A percentile compares a stretch with the other conserved stretches of the same genome.
Conservation (phyloP, 2,329 filamentous ascomycete genomes). For the Sphaceloma murrayae region DNA sequence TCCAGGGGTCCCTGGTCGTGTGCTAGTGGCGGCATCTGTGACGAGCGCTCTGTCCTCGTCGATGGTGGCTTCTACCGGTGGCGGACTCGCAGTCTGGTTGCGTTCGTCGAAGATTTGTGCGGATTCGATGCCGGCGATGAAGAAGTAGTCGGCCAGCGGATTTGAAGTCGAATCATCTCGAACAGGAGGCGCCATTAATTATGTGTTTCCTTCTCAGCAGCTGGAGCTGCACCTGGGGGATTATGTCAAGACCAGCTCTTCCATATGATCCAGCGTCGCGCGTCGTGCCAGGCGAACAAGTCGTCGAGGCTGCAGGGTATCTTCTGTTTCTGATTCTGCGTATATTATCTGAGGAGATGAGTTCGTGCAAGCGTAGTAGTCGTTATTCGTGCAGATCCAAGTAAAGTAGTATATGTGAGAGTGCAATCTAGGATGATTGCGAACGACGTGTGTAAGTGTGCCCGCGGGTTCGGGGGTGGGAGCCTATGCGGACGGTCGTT, state of each 20-base stretch:
- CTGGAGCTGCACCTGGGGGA: not conserved
- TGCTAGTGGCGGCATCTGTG: conserved; percentile 70
- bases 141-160: conserved; percentile 58
- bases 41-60: conserved; percentile 74
- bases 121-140: conserved; percentile 49
- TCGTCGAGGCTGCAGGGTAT: not conserved
- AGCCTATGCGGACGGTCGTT: conserved; percentile 9
- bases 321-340: not conserved
- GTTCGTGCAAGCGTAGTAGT: not conserved
- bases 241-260: conserved; percentile 10
- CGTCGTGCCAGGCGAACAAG: not conserved
- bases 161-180: conserved; percentile 28
- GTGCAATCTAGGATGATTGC: conserved; percentile 9
- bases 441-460: conserved; percentile 6
- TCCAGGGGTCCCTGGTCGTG: conserved; percentile 37
- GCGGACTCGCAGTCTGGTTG: conserved; percentile 17
- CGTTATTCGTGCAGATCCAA: conserved; percentile 1
- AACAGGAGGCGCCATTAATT: conserved; percentile 8
- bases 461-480: not conserved
- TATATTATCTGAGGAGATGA: conserved; percentile 6
- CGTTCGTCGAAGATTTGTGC: conserved; percentile 42
- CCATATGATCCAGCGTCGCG: conserved; percentile 9
- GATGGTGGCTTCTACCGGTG: conserved; percentile 41
- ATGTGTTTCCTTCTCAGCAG: not conserved
- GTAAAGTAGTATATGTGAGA: not conserved